Conservation (phyloP, 306 rosid species). For the Cicer chorassanicum region DNA sequence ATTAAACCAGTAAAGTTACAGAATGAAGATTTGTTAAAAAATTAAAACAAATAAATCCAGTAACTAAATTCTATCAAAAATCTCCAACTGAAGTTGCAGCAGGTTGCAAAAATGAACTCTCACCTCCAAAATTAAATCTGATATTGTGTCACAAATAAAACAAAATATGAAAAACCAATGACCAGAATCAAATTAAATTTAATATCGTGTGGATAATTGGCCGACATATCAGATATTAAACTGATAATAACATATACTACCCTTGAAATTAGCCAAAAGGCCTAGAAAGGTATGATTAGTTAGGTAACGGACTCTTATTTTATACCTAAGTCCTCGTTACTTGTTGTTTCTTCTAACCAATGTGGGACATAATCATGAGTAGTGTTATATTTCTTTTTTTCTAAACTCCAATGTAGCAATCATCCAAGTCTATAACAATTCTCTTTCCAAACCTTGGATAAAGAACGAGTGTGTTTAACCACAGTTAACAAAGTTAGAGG, state of each 20-base stretch:
- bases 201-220: neutral
- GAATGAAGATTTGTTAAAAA: neutral
- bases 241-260: constrained; percentile 24
- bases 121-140: no score
- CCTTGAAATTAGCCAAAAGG: constrained; percentile 28
- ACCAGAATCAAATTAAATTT: neutral
- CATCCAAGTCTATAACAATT: neutral
- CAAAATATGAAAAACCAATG: no score
- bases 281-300: constrained; percentile 10
- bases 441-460: neutral
- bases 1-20: constrained; percentile 6
- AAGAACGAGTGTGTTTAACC: neutral
- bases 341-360: neutral
- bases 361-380: neutral
- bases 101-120: no score
- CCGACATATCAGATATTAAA: constrained; percentile 16
- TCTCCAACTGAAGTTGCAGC: no score
- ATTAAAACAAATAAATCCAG: no score
- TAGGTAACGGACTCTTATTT: neutral
- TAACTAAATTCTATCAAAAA: no score
- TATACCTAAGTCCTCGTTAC: neutral
- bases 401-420: neutral
- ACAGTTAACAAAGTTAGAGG: neutral
- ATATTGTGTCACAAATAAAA: no score
- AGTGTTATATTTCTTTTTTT: neutral